Evolutionary conservation across 2,329 filamentous ascomycete species (phyloP).

Genomic region (Chalaropsis thielavioides): DNA sequence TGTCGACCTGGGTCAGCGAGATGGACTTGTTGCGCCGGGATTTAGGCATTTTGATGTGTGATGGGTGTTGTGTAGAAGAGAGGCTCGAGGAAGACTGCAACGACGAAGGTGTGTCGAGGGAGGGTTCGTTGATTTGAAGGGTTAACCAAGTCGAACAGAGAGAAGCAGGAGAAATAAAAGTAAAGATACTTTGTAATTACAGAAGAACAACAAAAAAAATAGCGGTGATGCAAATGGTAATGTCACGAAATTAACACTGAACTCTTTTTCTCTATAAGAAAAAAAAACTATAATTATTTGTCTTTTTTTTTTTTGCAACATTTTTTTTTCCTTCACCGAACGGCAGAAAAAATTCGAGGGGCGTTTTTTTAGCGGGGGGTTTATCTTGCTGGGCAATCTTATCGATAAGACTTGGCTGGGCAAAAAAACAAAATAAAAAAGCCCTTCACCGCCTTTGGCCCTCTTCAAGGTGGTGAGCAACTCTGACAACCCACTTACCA

Average conservation of each 20-base stretch:
- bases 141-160: neutral
- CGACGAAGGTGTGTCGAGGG: neutral
- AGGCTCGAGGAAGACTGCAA: neutral
- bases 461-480: neutral
- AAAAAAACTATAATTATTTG: slow-evolving; percentile 2
- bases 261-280: slow-evolving; percentile 1
- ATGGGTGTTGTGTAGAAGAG: neutral
- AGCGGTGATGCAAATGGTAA: neutral
- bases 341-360: slow-evolving; percentile 15
- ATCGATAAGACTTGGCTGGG: slow-evolving; percentile 9
- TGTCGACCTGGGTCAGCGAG: slow-evolving; percentile 78
- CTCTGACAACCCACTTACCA: neutral
- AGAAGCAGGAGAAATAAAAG: neutral
- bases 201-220: neutral
- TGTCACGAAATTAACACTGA: neutral
- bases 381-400: neutral
- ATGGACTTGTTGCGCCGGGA: slow-evolving; percentile 85
- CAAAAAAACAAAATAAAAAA: neutral
- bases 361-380: slow-evolving; percentile 15
- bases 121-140: neutral
- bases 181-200: neutral
- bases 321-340: neutral
- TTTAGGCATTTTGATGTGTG: slow-evolving; percentile 60
- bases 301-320: neutral
- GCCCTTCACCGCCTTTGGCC: slow-evolving; percentile 9